Base-by-base conservation (phyloP, 441 rosid genomes). In the Jatropha multifida region DNA sequence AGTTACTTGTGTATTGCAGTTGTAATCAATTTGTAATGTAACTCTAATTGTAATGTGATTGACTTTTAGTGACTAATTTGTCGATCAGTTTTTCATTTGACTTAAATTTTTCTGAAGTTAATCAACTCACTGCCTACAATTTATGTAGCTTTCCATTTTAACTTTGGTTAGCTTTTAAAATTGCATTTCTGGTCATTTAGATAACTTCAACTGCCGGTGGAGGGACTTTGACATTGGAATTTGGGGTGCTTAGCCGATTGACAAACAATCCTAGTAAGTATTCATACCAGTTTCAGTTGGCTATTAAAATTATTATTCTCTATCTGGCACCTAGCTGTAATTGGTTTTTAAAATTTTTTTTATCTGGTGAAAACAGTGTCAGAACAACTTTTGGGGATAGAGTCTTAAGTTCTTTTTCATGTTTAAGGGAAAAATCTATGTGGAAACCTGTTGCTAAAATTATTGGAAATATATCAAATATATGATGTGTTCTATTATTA, bases 121-220 rank as follows among this genome's bases (percentile, higher is more conserved):
- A 58, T 67, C 54, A 66, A 11, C 41, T 38, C 26, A 27, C 7
- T 7, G 58, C 12, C 37, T 54, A 41, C 48, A 54, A 7, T 9
- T 56, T 52, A 23, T 60, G 32, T 55, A 72, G 59, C 51, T 62
- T 42, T 69, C 55, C 46, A 3, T 69, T 71, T 48, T 49, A 59
- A 74, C 64, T 63, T 61, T 69, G 32, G 68, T 42, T 68, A 73
- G 23, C 38, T 27, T 56, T 38, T 76, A 48, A 74, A 40, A 52
- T 81, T 79, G 62, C 72, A 73, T 17, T 32, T 80, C 74, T 83
- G 65, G 60, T 75, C 83, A 72, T 86, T 79, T 81, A 96, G 99
- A 88, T 96, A 81, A 96, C 99, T 62, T 94, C 98, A 72, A 94
- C 99, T 17, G 99, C 99, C 65, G 99, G 99, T 77, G 99, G 99